A percentile compares a stretch with the other conserved stretches of the same genome.
These are phyloP conservation scores for Globisporangium cederbergense DNA, from an alignment of 352 stramenopile genomes.

Conservation along the genomic window DNA sequence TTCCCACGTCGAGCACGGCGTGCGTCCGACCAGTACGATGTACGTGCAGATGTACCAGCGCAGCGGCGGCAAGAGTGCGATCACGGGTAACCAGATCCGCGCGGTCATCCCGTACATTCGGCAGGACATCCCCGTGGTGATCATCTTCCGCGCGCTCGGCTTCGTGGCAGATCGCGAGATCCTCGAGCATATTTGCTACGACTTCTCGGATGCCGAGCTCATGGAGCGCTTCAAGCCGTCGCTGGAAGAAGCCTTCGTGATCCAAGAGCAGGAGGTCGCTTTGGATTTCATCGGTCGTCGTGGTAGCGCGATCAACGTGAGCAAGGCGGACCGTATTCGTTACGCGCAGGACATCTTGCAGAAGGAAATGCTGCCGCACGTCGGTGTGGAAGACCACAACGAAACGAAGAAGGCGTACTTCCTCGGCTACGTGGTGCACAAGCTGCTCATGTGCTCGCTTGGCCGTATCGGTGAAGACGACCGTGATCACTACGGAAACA, in stretches of 20 bases:
- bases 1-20: constrained; percentile 95
- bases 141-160: constrained; percentile 99
- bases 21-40: constrained; percentile 95
- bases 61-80: constrained; percentile 90
- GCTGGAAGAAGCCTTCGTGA: constrained; percentile 98
- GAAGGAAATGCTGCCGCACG: constrained; percentile 99
- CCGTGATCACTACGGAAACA: constrained; percentile 99
- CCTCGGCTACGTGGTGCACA: constrained; percentile 99
- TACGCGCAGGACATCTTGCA: constrained; percentile 99
- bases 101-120: constrained; percentile 98
- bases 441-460: constrained; percentile 98
- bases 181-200: constrained; percentile 98
- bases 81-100: constrained; percentile 98
- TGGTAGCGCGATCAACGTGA: constrained; percentile 94
- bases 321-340: constrained; percentile 96
- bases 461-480: constrained; percentile 98
- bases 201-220: constrained; percentile 98
- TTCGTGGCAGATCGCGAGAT: constrained; percentile 97
- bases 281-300: constrained; percentile 99
- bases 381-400: constrained; percentile 97
- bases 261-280: constrained; percentile 97
- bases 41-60: constrained; percentile 99
- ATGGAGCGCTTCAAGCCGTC: constrained; percentile 99
- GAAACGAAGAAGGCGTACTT: constrained; percentile 98
- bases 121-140: constrained; percentile 98